phyloP scores from a whole-genome alignment of 2,329 filamentous ascomycete genomes.

The Ceratocystis eucalypticola region DNA sequence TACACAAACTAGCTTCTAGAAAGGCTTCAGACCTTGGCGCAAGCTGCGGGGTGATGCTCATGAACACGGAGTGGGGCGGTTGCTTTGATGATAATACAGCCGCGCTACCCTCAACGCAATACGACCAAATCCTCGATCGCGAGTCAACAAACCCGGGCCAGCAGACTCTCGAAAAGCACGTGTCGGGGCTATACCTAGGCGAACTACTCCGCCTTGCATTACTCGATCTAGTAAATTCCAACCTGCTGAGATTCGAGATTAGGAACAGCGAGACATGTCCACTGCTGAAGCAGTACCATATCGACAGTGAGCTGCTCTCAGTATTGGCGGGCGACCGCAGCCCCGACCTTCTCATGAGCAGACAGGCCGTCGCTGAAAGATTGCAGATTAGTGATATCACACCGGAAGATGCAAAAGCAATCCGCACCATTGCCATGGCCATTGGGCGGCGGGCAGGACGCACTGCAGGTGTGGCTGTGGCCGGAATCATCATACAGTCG shows the following conservation, averaged over 20 bases:
- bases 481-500: conserved; percentile 22
- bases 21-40: conserved; percentile 39
- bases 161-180: conserved; percentile 71
- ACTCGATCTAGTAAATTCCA: conserved; percentile 29
- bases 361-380: neutral
- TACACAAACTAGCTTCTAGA: conserved; percentile 14
- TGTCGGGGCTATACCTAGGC: conserved; percentile 71
- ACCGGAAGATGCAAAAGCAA: conserved; percentile 44
- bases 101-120: conserved; percentile 56
- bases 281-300: conserved; percentile 50
- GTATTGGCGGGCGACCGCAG: conserved; percentile 24
- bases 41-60: conserved; percentile 57
- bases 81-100: conserved; percentile 55
- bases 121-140: conserved; percentile 52
- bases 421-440: conserved; percentile 40
- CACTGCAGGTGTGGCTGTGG: conserved; percentile 22
- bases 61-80: conserved; percentile 73
- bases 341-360: neutral
- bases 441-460: conserved; percentile 22
- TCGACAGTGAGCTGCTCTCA: conserved; percentile 57
- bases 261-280: conserved; percentile 18
- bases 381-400: neutral
- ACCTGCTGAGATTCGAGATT: conserved; percentile 3
- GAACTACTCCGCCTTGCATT: conserved; percentile 58
- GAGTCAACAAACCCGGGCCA: conserved; percentile 60